Evolutionary conservation across 805 yeast species (phyloP), one percentile per base, ranked within the genome.

Genomic region (Candida nonsorbophila): DNA sequence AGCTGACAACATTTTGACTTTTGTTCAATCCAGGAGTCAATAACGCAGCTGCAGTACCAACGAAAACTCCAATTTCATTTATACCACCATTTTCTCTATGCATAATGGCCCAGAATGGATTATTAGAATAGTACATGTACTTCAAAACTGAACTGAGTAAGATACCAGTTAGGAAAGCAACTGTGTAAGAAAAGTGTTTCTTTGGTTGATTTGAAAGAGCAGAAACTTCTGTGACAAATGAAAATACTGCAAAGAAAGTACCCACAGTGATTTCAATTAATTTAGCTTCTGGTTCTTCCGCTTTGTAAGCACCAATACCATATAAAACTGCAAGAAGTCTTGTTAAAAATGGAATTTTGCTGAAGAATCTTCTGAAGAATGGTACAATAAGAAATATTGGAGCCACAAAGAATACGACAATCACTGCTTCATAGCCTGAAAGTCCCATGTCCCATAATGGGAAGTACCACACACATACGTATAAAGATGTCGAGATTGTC

Each of bases 381-480:
- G 69, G 65, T 10, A 79, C 40, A 4, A 56, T 55, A 16, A 82
- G 57, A 2, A 83, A 22, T 9, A 79, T 35, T 2, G 95, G 86
- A 3, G 83, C 69, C 7, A 77, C 30, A 21, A 78, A 61, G 14
- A 77, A 59, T 5, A 75, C 49, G 8, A 47, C 34, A 26, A 85
- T 65, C 3, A 77, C 70, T 1, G 82, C 82, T 58, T 92, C 98
- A 52, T 84, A 88, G 4, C 98, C 98, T 2, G 95, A 83, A 25
- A 92, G 81, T 5, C 97, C 97, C 97, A 92, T 87, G 51, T 83
- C 74, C 98, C 98, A 92, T 38, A 92, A 66, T 7, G 98, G 98
- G 69, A 92, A 92, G 62, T 84, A 85, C 98, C 98, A 92, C 28
- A 92, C 78, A 48, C 92, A 78, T 33, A 92, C 71, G 24, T 86